Conservation (phyloP, 2,329 filamentous ascomycete genomes). For the Esteya vermicola region DNA sequence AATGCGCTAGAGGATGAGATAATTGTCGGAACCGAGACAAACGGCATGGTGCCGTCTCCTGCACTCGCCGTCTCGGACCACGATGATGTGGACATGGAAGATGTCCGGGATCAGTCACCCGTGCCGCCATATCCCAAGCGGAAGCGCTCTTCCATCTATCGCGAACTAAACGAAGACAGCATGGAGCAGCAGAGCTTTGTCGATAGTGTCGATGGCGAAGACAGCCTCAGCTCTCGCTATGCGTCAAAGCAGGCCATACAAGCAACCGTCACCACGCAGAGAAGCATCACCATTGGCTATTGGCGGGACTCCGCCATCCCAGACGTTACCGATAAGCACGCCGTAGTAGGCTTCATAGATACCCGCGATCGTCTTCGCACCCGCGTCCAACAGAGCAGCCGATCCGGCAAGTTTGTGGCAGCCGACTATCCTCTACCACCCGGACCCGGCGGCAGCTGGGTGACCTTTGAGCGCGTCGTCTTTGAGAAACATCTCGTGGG, state of each 20-base stretch:
- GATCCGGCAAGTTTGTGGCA: conserved; percentile 31
- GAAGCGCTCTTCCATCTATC: conserved; percentile 37
- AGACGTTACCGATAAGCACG: conserved; percentile 35
- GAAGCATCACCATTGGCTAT: conserved; percentile 38
- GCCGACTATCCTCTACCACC: conserved; percentile 34
- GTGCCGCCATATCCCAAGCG: conserved; percentile 36
- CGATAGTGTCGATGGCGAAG: conserved; percentile 6
- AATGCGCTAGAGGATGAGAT: conserved; percentile 36
- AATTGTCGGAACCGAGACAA: conserved; percentile 30
- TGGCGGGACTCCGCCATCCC: conserved; percentile 45
- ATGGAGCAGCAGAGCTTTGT: conserved; percentile 22
- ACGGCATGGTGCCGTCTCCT: conserved; percentile 23
- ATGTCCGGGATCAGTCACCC: conserved; percentile 21
- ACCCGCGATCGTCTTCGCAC: conserved; percentile 45
- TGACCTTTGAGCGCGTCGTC: conserved; percentile 46
- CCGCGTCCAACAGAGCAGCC: conserved; percentile 36
- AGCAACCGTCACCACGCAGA: conserved; percentile 13
- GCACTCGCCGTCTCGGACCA: conserved; percentile 18
- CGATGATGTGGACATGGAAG: conserved; percentile 30
- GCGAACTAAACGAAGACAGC: conserved; percentile 33
- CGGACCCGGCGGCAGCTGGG: conserved; percentile 49
- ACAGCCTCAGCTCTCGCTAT: neutral
- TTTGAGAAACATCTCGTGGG: conserved; percentile 42
- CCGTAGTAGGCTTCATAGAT: conserved; percentile 49
- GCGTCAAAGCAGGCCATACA: neutral